Conservation (phyloP, 1,139 yeast species). For the Protomyces arabidopsidicola region DNA sequence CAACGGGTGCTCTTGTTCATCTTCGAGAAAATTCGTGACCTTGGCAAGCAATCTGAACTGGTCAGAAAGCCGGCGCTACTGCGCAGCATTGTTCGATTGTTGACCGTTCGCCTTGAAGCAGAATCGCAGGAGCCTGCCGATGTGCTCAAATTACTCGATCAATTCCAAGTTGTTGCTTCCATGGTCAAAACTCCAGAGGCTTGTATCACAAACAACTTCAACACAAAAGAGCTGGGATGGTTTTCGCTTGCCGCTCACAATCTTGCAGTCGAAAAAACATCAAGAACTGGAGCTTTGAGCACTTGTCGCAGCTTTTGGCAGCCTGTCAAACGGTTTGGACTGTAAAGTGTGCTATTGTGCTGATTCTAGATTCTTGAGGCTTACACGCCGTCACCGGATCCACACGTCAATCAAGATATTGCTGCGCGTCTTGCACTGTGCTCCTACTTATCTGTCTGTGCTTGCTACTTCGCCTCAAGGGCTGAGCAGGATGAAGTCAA, state of each 20-base stretch:
- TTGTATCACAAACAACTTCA: conserved; percentile 18
- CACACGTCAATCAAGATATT: not conserved
- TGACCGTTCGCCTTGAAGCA: conserved; percentile 17
- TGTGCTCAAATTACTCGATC: conserved; percentile 24
- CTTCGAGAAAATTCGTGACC: conserved; percentile 24
- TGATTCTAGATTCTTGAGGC: not conserved
- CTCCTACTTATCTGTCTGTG: not conserved
- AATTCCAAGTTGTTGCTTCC: conserved; percentile 29
- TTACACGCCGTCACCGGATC: not conserved
- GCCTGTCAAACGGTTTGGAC: not conserved
- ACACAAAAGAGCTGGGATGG: conserved; percentile 30
- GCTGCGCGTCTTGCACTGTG: not conserved
- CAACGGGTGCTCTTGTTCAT: conserved; percentile 27
- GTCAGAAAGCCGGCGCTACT: conserved; percentile 8
- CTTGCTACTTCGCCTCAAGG: not conserved
- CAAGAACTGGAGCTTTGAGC: conserved; percentile 13
- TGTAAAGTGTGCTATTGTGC: not conserved
- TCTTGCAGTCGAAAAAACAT: conserved; percentile 29
- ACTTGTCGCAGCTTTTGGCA: not conserved
- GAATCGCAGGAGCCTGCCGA: not conserved
- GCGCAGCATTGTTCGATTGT: conserved; percentile 29
- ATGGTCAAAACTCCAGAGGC: not conserved
- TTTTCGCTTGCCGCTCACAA: conserved; percentile 32
- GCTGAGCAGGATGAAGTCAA: not conserved
- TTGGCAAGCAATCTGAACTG: not conserved